Conservation (phyloP, 176 grass and related monocot genomes). For the Juncus effusus region DNA sequence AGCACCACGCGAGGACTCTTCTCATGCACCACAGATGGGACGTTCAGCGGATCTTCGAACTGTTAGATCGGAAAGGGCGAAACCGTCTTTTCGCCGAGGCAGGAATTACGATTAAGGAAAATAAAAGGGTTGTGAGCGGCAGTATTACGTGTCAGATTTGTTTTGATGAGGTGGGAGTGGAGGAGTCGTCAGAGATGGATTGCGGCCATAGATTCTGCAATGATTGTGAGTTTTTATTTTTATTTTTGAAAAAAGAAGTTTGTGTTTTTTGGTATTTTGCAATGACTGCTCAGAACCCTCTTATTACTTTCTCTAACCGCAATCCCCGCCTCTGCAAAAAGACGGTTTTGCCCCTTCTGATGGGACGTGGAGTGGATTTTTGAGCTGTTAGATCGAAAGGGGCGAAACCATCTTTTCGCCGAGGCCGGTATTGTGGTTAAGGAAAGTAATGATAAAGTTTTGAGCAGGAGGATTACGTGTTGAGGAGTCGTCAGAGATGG, state of each 20-base stretch:
- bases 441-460: slow-evolving; percentile 22
- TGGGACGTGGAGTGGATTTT: slow-evolving; percentile 98
- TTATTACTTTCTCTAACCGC: slow-evolving; percentile 49
- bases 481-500: slow-evolving; percentile 60
- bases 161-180: slow-evolving; percentile 50
- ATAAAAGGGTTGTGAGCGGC: neutral
- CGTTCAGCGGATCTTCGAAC: slow-evolving; percentile 90
- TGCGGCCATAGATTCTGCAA: slow-evolving; percentile 93
- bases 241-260: neutral
- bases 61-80: slow-evolving; percentile 88
- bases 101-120: slow-evolving; percentile 57
- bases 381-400: slow-evolving; percentile 91
- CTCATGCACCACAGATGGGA: slow-evolving; percentile 95
- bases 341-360: slow-evolving; percentile 69
- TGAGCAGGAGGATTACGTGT: slow-evolving; percentile 38
- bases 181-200: slow-evolving; percentile 67
- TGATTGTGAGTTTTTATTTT: slow-evolving; percentile 53
- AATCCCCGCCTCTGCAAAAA: slow-evolving; percentile 37
- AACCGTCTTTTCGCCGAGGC: slow-evolving; percentile 73
- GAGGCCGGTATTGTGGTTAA: slow-evolving; percentile 63
- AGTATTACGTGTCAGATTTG: slow-evolving; percentile 68
- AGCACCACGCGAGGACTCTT: slow-evolving; percentile 86
- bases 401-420: slow-evolving; percentile 63
- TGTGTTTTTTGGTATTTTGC: too few species aligned
- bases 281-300: too few species aligned